Percentiles rank a stretch among this genome's conserved stretches.
Evolutionary conservation across 306 rosid species (phyloP).

Genomic region (Arachis hypogaea): DNA sequence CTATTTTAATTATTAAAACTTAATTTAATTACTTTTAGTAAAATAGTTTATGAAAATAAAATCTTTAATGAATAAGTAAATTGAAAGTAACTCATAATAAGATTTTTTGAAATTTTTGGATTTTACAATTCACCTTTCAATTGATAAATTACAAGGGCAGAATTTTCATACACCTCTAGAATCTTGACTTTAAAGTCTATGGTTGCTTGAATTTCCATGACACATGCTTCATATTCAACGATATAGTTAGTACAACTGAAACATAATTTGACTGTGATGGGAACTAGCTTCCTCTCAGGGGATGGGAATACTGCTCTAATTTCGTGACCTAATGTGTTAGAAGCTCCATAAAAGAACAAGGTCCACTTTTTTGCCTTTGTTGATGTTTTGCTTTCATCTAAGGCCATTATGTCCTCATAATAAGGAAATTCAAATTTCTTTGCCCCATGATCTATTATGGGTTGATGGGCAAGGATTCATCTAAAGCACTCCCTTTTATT

Average conservation of each 20-base stretch:
- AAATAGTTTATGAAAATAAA: too few relatives aligned
- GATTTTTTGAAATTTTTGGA: too few relatives aligned
- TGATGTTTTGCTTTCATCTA: not conserved
- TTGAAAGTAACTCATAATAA: too few relatives aligned
- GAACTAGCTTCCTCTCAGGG: not conserved
- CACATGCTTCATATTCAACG: not conserved
- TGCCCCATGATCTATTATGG: not conserved
- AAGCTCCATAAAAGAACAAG: not conserved
- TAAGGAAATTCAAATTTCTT: not conserved
- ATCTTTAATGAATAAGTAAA: too few relatives aligned
- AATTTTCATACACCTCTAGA: not conserved
- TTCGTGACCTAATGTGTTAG: not conserved
- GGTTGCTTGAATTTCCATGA: not conserved
- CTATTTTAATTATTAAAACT: too few relatives aligned
- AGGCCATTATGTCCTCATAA: not conserved
- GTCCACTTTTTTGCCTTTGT: not conserved
- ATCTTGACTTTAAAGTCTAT: not conserved
- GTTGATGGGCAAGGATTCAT: not conserved
- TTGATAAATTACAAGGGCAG: not conserved
- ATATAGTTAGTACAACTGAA: not conserved
- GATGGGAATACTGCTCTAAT: not conserved
- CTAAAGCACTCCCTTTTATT: not conserved
- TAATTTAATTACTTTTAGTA: too few relatives aligned
- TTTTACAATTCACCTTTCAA: not conserved
- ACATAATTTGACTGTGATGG: not conserved